Percentiles rank a stretch among this genome's conserved stretches.
phyloP scores from a whole-genome alignment of 2,329 filamentous ascomycete species.

The Akanthomyces dipterigenus region DNA sequence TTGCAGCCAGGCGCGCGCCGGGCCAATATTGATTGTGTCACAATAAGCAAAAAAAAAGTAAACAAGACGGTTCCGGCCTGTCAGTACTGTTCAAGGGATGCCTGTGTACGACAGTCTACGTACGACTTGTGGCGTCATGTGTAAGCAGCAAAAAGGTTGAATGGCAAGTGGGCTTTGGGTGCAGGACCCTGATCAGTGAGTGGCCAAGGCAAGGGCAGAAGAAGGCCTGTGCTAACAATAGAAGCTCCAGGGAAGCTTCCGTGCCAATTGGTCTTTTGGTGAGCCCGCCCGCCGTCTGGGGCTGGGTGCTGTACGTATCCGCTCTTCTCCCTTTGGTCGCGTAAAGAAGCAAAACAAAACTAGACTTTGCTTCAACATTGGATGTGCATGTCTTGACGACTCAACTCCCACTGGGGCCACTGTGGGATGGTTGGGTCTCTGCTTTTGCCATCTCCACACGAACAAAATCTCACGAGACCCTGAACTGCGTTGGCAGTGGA shows the following conservation, averaged over 20 bases:
- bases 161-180: background rate
- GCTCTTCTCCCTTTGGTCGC: background rate
- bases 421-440: background rate
- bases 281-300: background rate
- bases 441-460: background rate
- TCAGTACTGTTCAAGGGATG: background rate
- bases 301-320: background rate
- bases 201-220: background rate
- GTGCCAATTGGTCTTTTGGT: background rate
- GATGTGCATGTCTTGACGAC: constrained; percentile 3
- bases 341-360: background rate
- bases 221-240: background rate
- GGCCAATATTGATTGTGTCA: background rate
- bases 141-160: background rate
- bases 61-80: background rate
- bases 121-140: background rate
- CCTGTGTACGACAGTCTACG: background rate
- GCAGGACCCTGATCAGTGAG: background rate
- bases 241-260: constrained; percentile 9
- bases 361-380: background rate
- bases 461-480: background rate
- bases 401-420: too few species aligned
- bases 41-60: background rate
- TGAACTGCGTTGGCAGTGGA: constrained; percentile 1
- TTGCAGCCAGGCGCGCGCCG: too few species aligned